Percentiles rank a stretch among this genome's conserved stretches.
Conservation (phyloP, 306 rosid genomes). For the Rosa lucieae region DNA sequence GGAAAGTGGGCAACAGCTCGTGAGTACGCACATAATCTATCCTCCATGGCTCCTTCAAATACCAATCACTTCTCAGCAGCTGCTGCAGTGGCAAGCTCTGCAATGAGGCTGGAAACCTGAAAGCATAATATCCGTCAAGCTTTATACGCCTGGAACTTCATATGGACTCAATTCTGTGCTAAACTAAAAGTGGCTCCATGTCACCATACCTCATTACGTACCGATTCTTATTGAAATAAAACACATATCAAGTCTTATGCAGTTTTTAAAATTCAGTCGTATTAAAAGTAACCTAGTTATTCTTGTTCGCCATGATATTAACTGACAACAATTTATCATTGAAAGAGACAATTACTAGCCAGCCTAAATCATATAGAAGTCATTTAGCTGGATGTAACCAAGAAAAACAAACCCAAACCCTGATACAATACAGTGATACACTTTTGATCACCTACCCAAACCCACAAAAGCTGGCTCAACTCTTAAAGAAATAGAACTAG, state of each 20-base stretch:
- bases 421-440: background rate
- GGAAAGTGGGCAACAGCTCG: slow-evolving; percentile 90
- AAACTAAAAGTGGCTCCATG: background rate
- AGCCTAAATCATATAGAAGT: background rate
- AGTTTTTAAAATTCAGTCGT: background rate
- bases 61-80: slow-evolving; percentile 65
- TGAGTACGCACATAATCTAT: slow-evolving; percentile 86
- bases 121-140: slow-evolving; percentile 23
- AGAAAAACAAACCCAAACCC: background rate
- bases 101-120: slow-evolving; percentile 78
- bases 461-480: background rate
- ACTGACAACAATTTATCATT: background rate
- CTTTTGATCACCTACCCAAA: background rate
- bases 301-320: background rate
- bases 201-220: background rate
- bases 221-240: background rate
- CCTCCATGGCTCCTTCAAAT: slow-evolving; percentile 75
- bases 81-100: slow-evolving; percentile 75
- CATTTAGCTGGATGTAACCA: background rate
- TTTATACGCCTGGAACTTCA: background rate
- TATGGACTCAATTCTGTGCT: background rate
- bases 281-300: background rate
- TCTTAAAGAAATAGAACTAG: background rate
- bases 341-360: background rate
- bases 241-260: background rate